Evolutionary conservation across 164 flowering plant genomes (phyloP).

Genomic region (Vitis labrusca): DNA sequence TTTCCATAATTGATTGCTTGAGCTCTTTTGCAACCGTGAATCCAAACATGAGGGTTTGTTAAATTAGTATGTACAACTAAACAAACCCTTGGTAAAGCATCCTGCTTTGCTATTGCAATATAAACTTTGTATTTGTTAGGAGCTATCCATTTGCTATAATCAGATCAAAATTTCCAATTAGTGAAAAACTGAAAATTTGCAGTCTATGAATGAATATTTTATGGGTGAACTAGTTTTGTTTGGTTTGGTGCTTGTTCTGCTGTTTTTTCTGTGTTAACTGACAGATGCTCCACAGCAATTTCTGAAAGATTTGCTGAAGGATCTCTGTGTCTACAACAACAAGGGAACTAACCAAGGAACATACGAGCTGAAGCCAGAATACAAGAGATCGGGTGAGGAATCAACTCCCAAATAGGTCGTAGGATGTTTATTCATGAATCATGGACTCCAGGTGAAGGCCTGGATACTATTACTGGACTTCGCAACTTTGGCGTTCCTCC

Average conservation of each 20-base stretch:
- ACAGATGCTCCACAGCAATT: neutral
- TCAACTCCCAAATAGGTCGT: conserved; percentile 10
- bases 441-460: conserved; percentile 11
- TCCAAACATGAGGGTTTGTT: too few relatives aligned
- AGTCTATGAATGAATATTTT: neutral
- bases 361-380: conserved; percentile 87
- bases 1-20: too few relatives aligned
- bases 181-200: too few relatives aligned
- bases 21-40: too few relatives aligned
- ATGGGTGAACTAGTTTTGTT: neutral
- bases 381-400: conserved; percentile 53
- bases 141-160: too few relatives aligned
- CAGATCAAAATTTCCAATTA: too few relatives aligned
- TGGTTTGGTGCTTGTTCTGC: neutral
- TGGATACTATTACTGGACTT: neutral
- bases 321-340: conserved; percentile 84
- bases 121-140: too few relatives aligned
- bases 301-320: conserved; percentile 65
- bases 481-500: too few relatives aligned
- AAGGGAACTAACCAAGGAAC: conserved; percentile 86
- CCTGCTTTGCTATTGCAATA: too few relatives aligned
- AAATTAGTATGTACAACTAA: too few relatives aligned
- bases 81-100: too few relatives aligned
- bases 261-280: neutral
- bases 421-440: neutral